These are phyloP conservation scores for Colletotrichum musae DNA, from an alignment of 2,329 filamentous ascomycete genomes.

Conservation along the genomic window DNA sequence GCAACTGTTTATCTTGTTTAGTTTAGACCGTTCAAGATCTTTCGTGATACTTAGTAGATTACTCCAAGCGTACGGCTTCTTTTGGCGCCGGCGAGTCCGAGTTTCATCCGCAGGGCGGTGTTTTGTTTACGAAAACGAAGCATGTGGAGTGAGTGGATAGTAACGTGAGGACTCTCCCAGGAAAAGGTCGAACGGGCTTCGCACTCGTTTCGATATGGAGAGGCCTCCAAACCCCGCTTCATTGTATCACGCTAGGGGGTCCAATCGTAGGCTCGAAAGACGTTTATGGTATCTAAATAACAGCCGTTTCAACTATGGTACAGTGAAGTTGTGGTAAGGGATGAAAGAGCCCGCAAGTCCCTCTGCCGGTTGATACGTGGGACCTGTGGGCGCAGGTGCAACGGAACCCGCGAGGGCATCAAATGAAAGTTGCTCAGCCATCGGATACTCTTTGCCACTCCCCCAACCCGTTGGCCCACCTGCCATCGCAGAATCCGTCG, in stretches of 20 bases:
- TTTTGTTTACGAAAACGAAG: too few species aligned
- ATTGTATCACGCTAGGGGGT: not conserved
- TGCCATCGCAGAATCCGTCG: not conserved
- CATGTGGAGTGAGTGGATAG: too few species aligned
- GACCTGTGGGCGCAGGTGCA: not conserved
- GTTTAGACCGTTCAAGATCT: too few species aligned
- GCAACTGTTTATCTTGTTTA: too few species aligned
- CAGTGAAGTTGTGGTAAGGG: constrained; percentile 34
- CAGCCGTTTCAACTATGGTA: constrained; percentile 24
- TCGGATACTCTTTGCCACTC: constrained; percentile 13
- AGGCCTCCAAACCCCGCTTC: too few species aligned
- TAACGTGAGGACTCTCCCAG: too few species aligned
- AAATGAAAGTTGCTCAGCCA: constrained; percentile 18
- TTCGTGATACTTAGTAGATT: too few species aligned
- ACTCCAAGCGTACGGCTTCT: too few species aligned
- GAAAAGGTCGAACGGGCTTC: too few species aligned
- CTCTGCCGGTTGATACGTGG: constrained; percentile 9
- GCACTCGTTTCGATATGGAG: too few species aligned
- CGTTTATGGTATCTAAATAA: not conserved
- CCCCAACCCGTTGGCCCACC: constrained; percentile 4
- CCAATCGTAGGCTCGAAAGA: not conserved
- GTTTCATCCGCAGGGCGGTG: too few species aligned
- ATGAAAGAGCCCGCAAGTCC: constrained; percentile 19
- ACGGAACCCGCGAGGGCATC: constrained; percentile 22
- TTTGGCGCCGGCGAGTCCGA: too few species aligned